A percentile compares a stretch with the other conserved stretches of the same genome.
Evolutionary conservation across 2,329 filamentous ascomycete genomes (phyloP).

Genomic region (Colletotrichum orbiculare): DNA sequence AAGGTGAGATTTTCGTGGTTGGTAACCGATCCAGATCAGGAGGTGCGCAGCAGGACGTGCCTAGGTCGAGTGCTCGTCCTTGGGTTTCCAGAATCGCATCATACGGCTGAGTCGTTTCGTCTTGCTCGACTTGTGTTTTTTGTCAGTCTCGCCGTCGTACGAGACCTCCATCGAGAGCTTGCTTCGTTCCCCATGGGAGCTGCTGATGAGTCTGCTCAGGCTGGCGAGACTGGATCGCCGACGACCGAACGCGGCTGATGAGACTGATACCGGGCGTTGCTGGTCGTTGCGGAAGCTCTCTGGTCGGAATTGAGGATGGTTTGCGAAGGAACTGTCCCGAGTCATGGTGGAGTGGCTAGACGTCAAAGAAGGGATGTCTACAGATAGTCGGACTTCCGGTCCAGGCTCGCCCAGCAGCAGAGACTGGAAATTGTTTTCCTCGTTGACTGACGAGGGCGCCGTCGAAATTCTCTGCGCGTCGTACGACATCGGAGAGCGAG

Average conservation of each 20-base stretch:
- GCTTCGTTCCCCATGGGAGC: slow-evolving; percentile 78
- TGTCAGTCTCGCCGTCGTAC: slow-evolving; percentile 65
- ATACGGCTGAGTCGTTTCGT: slow-evolving; percentile 77
- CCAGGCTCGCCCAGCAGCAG: slow-evolving; percentile 79
- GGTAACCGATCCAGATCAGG: background rate
- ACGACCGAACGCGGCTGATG: slow-evolving; percentile 71
- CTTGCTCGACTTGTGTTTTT: slow-evolving; percentile 70
- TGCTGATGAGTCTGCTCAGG: slow-evolving; percentile 80
- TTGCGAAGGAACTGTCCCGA: slow-evolving; percentile 67
- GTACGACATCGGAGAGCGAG: slow-evolving; percentile 74
- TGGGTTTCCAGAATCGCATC: slow-evolving; percentile 82
- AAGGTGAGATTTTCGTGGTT: slow-evolving; percentile 9
- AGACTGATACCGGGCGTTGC: slow-evolving; percentile 69
- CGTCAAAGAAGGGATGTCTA: slow-evolving; percentile 78
- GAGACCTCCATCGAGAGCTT: slow-evolving; percentile 78
- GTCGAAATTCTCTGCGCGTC: slow-evolving; percentile 80
- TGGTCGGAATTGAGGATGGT: slow-evolving; percentile 60
- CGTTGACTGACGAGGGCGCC: slow-evolving; percentile 77
- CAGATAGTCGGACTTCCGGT: slow-evolving; percentile 76
- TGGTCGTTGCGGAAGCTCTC: slow-evolving; percentile 61
- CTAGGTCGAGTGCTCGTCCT: slow-evolving; percentile 52
- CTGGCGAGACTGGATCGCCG: slow-evolving; percentile 82
- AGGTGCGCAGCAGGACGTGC: background rate
- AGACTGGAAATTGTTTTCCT: slow-evolving; percentile 78
- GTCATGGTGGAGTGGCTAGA: slow-evolving; percentile 84